Percentiles rank a stretch among this genome's conserved stretches.
These are phyloP conservation scores for Diplodia corticola DNA, from an alignment of 2,329 filamentous ascomycete species.

Conservation along the genomic window DNA sequence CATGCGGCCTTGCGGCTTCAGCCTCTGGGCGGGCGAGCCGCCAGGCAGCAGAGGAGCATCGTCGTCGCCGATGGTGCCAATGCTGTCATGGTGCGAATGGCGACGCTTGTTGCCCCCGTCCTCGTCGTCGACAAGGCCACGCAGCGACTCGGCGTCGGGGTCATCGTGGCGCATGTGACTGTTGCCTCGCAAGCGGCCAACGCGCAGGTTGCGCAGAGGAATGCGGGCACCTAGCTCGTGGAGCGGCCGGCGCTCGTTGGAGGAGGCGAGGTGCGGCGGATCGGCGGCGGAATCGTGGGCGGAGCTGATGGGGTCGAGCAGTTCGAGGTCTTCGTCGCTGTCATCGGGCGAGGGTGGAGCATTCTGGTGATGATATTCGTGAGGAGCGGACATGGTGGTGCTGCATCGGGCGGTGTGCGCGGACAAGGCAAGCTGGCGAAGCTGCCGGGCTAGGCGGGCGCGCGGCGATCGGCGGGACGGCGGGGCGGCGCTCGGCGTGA, in stretches of 20 bases:
- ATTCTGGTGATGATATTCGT: conserved; percentile 54
- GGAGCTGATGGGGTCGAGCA: conserved; percentile 65
- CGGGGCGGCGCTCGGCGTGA: background rate
- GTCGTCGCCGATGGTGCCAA: conserved; percentile 59
- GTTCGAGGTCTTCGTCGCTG: conserved; percentile 70
- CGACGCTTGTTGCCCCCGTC: conserved; percentile 54
- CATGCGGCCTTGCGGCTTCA: conserved; percentile 34
- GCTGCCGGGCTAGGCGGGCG: conserved; percentile 22
- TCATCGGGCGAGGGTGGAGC: conserved; percentile 63
- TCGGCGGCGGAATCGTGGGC: conserved; percentile 28
- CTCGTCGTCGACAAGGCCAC: conserved; percentile 65
- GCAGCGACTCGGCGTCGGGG: conserved; percentile 64
- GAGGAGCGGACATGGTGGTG: conserved; percentile 47
- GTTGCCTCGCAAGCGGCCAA: conserved; percentile 47
- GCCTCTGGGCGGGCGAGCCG: conserved; percentile 31
- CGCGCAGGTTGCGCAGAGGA: conserved; percentile 64
- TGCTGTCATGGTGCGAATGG: conserved; percentile 59
- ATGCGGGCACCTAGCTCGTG: conserved; percentile 57
- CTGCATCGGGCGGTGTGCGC: conserved; percentile 21
- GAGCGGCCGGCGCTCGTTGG: conserved; percentile 35
- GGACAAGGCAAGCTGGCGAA: conserved; percentile 33
- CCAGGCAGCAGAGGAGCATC: conserved; percentile 70
- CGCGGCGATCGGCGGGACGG: conserved; percentile 19
- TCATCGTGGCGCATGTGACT: conserved; percentile 42
- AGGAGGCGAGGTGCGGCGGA: conserved; percentile 34